Percentiles rank a stretch among this genome's conserved stretches.
phyloP scores from a whole-genome alignment of 257 asterid species.

The Solanum arcanum region DNA sequence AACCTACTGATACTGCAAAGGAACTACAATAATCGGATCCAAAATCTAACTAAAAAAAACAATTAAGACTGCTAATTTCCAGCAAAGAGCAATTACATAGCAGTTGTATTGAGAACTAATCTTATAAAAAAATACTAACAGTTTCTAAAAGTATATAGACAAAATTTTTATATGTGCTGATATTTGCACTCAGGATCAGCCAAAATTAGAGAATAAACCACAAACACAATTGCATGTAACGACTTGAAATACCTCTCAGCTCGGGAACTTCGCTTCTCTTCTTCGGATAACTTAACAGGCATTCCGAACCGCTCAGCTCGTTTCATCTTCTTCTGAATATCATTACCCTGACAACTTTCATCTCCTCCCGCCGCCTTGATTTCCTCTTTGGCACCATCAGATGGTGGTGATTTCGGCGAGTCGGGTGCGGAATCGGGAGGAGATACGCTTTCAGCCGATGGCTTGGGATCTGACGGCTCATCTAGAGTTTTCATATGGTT shows the following conservation, averaged over 20 bases:
- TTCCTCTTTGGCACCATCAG: conserved; percentile 9
- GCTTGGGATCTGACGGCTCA: conserved; percentile 32
- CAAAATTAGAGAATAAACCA: background rate
- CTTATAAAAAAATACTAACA: background rate
- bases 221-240: background rate
- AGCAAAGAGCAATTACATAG: background rate
- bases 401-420: background rate
- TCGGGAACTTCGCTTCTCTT: conserved; percentile 78
- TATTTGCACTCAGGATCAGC: background rate
- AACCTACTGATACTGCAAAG: background rate
- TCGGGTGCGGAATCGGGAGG: conserved; percentile 7
- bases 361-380: conserved; percentile 22
- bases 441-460: conserved; percentile 3
- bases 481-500: conserved; percentile 5
- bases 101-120: background rate
- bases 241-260: conserved; percentile 60
- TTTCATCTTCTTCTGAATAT: conserved; percentile 72
- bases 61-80: background rate
- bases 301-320: conserved; percentile 89
- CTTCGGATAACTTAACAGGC: conserved; percentile 71
- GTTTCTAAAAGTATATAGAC: background rate
- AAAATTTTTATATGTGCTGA: background rate
- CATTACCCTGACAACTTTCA: conserved; percentile 12
- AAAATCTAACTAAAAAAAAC: background rate
- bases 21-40: background rate